Evolutionary conservation across 2,329 filamentous ascomycete genomes (phyloP), one percentile per base, ranked within the genome.

Genomic region (Aspergillus clavatus): DNA sequence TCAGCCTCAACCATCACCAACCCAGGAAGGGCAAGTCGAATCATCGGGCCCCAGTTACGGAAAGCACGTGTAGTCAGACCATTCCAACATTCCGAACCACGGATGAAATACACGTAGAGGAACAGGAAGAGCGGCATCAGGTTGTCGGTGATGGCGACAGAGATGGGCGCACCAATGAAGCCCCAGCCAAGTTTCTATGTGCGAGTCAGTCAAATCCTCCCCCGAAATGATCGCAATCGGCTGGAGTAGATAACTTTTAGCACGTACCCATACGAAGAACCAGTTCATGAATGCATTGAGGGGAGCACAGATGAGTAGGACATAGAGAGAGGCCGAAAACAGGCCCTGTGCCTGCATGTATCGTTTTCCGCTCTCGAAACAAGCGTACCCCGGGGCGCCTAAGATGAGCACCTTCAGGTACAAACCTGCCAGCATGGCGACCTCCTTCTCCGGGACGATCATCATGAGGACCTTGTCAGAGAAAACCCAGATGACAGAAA

Each of bases 1-100:
- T 97, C 91, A 4, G 91, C 89, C 65, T 94, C 83, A 2, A 97
- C 86, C 90, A 96, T 96, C 53, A 95, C 73, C 64, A 97, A 82
- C 1, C 91, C 91, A 0, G 91, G 90, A 10, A 96, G 72, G 0
- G 91, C 89, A 28, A 97, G 83, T 38, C 82, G 81, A 57, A 97
- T 80, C 91, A 95, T 94, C 7, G 84, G 84, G 1, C 76, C 75
- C 87, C 87, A 93, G 61, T 91, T 91, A 26, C 72, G 71, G 42
- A 89, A 74, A 0, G 85, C 84, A 29, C 80, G 79, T 47, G 68
- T 73, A n/a, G 81, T 83, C 63, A 91, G 85, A 2, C 87, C 87
- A 47, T 84, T 84, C 87, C 87, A 93, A 68, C 87, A 91, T 58
- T 89, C 80, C 38, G 76, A 76, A 3, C 87, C 87, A 45, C 81